Evolutionary conservation across 2,329 filamentous ascomycete species (phyloP).

Genomic region (Aspergillus ochraceus): DNA sequence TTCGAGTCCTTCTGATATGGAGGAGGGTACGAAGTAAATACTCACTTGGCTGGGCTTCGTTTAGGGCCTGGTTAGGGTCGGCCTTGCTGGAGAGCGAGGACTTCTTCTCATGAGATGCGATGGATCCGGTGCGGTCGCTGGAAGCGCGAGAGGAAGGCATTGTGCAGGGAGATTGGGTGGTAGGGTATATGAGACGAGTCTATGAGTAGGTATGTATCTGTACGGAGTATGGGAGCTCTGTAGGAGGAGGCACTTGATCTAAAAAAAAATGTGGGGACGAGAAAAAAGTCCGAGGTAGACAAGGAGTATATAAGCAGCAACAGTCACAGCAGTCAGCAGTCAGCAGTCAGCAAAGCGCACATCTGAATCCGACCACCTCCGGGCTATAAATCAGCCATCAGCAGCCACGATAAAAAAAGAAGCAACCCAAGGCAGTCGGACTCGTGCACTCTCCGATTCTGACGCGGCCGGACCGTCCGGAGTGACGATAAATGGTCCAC

Average conservation of each 20-base stretch:
- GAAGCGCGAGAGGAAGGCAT: slow-evolving; percentile 24
- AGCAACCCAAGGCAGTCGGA: slow-evolving; percentile 7
- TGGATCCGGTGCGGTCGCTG: slow-evolving; percentile 24
- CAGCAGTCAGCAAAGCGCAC: too few relatives aligned
- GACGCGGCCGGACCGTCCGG: slow-evolving; percentile 17
- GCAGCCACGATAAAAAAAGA: too few relatives aligned
- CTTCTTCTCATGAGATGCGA: slow-evolving; percentile 21
- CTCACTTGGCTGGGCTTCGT: slow-evolving; percentile 81
- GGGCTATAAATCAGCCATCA: too few relatives aligned
- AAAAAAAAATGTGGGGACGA: background rate
- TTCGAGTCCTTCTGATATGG: background rate
- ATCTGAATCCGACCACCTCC: too few relatives aligned
- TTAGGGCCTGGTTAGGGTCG: slow-evolving; percentile 80
- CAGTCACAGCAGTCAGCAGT: too few relatives aligned
- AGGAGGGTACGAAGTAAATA: slow-evolving; percentile 19
- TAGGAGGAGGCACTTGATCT: too few relatives aligned
- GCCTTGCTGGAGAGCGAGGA: slow-evolving; percentile 68
- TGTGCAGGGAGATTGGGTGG: background rate
- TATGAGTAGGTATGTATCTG: too few relatives aligned
- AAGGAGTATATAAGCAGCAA: background rate
- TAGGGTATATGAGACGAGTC: too few relatives aligned
- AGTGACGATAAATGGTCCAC: slow-evolving; percentile 4
- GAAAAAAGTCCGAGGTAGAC: background rate
- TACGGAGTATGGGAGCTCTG: too few relatives aligned
- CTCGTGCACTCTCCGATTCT: slow-evolving; percentile 2